These are phyloP conservation scores for Russula sp. DNA, from an alignment of 768 basidiomycete genomes.

Conservation along the genomic window DNA sequence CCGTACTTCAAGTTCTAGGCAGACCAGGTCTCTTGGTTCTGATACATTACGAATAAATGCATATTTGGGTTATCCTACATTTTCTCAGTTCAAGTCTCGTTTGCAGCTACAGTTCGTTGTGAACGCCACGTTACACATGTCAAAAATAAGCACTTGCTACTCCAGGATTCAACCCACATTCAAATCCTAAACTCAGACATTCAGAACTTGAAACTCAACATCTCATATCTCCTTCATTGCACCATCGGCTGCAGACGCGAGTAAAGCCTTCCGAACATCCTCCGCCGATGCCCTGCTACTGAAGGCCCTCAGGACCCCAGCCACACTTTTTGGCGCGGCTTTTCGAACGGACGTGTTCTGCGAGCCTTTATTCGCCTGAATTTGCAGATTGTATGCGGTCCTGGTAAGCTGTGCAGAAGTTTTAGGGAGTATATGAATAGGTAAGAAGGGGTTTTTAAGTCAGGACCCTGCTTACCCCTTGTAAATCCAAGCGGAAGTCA, in stretches of 20 bases:
- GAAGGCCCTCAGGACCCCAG: too few species aligned
- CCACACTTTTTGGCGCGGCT: not conserved
- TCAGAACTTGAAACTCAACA: too few species aligned
- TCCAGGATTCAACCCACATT: too few species aligned
- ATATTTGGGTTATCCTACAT: constrained; percentile 5
- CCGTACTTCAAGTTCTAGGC: constrained; percentile 44
- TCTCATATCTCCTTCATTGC: too few species aligned
- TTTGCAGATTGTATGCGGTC: constrained; percentile 1
- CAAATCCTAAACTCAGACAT: not conserved
- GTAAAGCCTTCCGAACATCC: not conserved
- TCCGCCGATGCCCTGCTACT: too few species aligned
- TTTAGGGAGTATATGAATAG: not conserved
- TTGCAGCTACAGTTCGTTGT: not conserved
- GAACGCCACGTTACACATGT: not conserved
- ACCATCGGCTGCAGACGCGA: too few species aligned
- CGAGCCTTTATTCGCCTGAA: not conserved
- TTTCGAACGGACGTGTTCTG: not conserved
- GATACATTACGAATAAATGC: constrained; percentile 71
- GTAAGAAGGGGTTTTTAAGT: too few species aligned
- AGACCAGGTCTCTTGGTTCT: constrained; percentile 77
- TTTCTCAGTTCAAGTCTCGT: not conserved
- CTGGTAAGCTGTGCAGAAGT: not conserved
- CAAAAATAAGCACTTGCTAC: not conserved
- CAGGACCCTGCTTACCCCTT: not conserved
- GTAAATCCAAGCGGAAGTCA: not conserved